Percentiles rank a stretch among this genome's conserved stretches.
These are phyloP conservation scores for Epichloe elymi DNA, from an alignment of 2,329 filamentous ascomycete species.

Conservation along the genomic window DNA sequence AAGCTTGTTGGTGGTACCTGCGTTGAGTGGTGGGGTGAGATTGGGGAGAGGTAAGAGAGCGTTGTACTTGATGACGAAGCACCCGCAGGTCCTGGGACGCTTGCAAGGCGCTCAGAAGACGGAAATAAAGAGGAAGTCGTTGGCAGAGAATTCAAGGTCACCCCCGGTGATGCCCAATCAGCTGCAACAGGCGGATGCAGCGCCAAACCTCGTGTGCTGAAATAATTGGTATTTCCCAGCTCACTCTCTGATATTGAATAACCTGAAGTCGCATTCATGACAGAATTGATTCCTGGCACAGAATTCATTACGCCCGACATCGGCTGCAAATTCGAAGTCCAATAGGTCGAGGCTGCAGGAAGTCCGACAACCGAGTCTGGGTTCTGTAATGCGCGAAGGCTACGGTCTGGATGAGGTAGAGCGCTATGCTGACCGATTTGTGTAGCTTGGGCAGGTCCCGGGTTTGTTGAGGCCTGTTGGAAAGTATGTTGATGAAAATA, in stretches of 20 bases:
- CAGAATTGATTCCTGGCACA: neutral
- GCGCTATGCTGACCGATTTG: conserved; percentile 1
- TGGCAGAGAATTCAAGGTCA: conserved; percentile 12
- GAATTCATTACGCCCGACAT: neutral
- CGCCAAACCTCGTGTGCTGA: neutral
- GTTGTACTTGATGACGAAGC: conserved; percentile 8
- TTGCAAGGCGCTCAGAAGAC: conserved; percentile 9
- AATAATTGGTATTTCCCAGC: neutral
- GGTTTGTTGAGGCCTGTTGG: neutral
- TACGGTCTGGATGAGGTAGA: conserved; percentile 4
- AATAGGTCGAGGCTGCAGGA: neutral
- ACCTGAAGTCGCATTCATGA: neutral
- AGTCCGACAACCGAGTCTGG: neutral
- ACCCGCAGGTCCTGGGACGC: conserved; percentile 9
- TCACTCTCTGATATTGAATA: neutral
- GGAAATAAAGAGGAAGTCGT: conserved; percentile 7
- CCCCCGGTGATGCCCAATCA: conserved; percentile 8
- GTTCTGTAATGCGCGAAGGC: conserved; percentile 1
- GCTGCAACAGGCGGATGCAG: conserved; percentile 1
- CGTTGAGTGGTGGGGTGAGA: conserved; percentile 2
- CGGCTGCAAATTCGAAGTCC: neutral
- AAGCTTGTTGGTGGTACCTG: conserved; percentile 1
- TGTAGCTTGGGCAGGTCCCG: neutral
- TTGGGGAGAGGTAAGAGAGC: conserved; percentile 7
- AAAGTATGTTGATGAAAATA: conserved; percentile 1